These are phyloP conservation scores for Myriangium duriaei DNA, from an alignment of 2,329 filamentous ascomycete species.

Conservation along the genomic window DNA sequence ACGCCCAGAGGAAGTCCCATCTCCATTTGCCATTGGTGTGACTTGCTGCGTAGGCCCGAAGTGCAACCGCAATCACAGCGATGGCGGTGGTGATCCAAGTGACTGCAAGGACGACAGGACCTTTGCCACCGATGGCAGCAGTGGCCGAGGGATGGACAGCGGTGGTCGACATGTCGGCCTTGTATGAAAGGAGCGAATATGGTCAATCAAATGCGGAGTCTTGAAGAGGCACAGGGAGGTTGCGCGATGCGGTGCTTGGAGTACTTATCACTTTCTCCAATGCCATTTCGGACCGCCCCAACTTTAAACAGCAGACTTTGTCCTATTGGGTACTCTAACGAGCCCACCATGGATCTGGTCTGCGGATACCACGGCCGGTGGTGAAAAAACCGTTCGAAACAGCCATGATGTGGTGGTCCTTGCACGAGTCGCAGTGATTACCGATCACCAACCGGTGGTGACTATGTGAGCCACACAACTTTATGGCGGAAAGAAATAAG, in stretches of 20 bases:
- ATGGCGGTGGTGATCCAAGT: conserved; percentile 5
- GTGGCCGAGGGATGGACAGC: not conserved
- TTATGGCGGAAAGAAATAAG: too few species aligned
- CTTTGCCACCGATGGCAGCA: conserved; percentile 5
- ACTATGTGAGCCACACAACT: too few species aligned
- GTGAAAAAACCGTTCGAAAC: not conserved
- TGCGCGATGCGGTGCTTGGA: too few species aligned
- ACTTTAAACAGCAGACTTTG: not conserved
- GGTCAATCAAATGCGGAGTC: not conserved
- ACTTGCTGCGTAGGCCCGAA: conserved; percentile 6
- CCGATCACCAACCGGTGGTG: not conserved
- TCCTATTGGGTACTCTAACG: not conserved
- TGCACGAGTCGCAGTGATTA: not conserved
- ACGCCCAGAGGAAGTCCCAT: conserved; percentile 9
- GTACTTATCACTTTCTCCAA: not conserved
- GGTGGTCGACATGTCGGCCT: not conserved
- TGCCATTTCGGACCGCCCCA: not conserved
- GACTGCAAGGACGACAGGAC: not conserved
- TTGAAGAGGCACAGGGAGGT: not conserved
- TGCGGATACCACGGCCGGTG: not conserved
- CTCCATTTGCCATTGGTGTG: conserved; percentile 6
- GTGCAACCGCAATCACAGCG: conserved; percentile 3
- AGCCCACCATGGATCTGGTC: not conserved
- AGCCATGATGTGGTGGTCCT: not conserved
- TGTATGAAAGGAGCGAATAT: not conserved